Evolutionary conservation across 768 basidiomycete genomes (phyloP).

Genomic region (Phanerodontia chrysosporium): DNA sequence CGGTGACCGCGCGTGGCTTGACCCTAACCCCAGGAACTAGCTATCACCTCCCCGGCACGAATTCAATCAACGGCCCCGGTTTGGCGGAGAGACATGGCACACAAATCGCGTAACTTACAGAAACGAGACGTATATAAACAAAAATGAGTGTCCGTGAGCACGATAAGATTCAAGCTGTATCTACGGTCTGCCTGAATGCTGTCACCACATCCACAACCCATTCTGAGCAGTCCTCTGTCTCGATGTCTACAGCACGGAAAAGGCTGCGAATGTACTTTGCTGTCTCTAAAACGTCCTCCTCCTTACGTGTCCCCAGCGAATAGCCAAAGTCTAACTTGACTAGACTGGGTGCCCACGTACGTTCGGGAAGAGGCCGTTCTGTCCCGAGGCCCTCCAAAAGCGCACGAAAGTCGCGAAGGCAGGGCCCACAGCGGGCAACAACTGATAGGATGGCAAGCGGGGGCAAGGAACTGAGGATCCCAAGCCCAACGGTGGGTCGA

Average conservation of each 20-base stretch:
- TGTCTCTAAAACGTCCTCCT: background rate
- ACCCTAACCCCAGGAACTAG: background rate
- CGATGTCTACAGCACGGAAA: background rate
- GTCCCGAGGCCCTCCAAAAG: background rate
- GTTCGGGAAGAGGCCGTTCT: background rate
- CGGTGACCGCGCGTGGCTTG: background rate
- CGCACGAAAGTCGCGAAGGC: background rate
- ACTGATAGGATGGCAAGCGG: background rate
- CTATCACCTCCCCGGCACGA: background rate
- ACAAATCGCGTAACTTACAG: too few relatives aligned
- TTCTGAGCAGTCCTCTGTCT: conserved; percentile 2
- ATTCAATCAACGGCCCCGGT: background rate
- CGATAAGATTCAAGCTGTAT: too few relatives aligned
- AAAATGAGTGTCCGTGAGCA: too few relatives aligned
- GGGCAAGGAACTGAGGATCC: background rate
- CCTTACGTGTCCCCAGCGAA: background rate
- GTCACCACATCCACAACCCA: background rate
- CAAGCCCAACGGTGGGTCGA: background rate
- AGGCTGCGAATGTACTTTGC: background rate
- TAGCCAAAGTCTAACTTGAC: conserved; percentile 1
- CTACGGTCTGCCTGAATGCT: background rate
- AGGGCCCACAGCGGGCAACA: conserved; percentile 4
- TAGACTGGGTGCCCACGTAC: conserved; percentile 4
- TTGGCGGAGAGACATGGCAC: too few relatives aligned
- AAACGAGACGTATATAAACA: too few relatives aligned